Conservation (phyloP, 73 alveolate genomes). For the Loxodes magnus region DNA sequence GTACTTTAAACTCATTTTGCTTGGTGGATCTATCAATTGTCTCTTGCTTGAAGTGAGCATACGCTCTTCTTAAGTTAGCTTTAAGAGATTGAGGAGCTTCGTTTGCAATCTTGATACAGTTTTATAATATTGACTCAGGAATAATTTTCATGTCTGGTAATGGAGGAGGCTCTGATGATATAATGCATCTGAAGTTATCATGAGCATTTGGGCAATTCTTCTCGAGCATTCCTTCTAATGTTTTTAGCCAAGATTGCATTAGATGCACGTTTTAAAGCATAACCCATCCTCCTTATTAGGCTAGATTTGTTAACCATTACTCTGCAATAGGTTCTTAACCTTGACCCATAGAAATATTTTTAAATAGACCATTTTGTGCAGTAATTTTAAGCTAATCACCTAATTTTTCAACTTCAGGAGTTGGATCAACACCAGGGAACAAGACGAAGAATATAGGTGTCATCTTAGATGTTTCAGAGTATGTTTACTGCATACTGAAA, state of each 20-base stretch:
- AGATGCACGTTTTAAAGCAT: conserved; percentile 98
- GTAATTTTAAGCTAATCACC: conserved; percentile 80
- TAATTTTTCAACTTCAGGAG: conserved; percentile 96
- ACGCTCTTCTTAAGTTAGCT: conserved; percentile 98
- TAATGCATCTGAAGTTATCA: conserved; percentile 94
- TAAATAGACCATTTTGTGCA: conserved; percentile 80
- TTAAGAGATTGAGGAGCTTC: conserved; percentile 98
- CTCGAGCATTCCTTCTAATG: conserved; percentile 83
- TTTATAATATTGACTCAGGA: conserved; percentile 97
- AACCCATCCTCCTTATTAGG: conserved; percentile 97
- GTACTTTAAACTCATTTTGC: conserved; percentile 90
- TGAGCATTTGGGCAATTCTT: conserved; percentile 78
- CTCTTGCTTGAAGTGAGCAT: conserved; percentile 89
- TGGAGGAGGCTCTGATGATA: conserved; percentile 99
- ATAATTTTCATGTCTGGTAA: conserved; percentile 86
- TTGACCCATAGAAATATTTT: conserved; percentile 99
- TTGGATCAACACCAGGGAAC: conserved; percentile 99
- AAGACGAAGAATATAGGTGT: conserved; percentile 98
- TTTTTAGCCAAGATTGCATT: conserved; percentile 76
- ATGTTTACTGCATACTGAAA: conserved; percentile 90
- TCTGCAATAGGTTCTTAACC: conserved; percentile 99
- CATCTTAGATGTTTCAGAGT: conserved; percentile 76
- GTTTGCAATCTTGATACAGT: conserved; percentile 94
- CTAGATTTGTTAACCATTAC: conserved; percentile 87
- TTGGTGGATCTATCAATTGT: conserved; percentile 57